phyloP scores from a whole-genome alignment of 352 stramenopile genomes.

The Globisporangium uncinulatum region DNA sequence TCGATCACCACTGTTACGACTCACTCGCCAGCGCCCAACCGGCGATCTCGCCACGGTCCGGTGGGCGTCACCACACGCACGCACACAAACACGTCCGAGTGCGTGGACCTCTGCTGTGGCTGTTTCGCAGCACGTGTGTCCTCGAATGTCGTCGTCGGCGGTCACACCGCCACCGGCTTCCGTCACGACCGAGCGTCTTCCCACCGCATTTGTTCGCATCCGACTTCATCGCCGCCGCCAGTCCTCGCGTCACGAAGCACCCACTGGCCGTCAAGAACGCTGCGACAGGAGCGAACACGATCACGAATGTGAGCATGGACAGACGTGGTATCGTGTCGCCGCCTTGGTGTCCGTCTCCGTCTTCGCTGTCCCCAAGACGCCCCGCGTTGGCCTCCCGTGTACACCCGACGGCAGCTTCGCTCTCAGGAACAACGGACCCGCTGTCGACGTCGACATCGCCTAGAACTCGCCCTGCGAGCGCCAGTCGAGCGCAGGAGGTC shows the following conservation, averaged over 20 bases:
- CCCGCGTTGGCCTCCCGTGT: slow-evolving; percentile 31
- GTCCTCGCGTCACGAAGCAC: slow-evolving; percentile 27
- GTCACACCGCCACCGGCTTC: neutral
- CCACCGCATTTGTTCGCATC: neutral
- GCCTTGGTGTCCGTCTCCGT: slow-evolving; percentile 7
- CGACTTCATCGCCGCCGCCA: slow-evolving; percentile 1
- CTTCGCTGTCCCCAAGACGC: slow-evolving; percentile 7
- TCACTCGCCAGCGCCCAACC: no score
- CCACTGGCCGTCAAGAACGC: slow-evolving; percentile 1
- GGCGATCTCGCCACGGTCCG: no score
- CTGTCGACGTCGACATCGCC: neutral
- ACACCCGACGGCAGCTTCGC: slow-evolving; percentile 18
- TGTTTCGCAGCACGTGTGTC: neutral
- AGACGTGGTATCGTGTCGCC: neutral
- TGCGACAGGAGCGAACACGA: neutral
- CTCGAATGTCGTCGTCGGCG: neutral
- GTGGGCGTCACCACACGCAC: no score
- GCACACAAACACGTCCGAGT: no score
- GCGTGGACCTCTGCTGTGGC: no score
- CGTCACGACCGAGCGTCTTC: slow-evolving; percentile 4
- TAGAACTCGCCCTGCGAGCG: slow-evolving; percentile 8
- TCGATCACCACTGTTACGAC: no score
- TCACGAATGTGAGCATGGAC: neutral
- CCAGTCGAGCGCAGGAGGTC: slow-evolving; percentile 3
- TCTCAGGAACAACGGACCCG: neutral